Conservation (phyloP, 1,284 basidiomycete genomes). For the Tilletiopsis washingtonensis region DNA sequence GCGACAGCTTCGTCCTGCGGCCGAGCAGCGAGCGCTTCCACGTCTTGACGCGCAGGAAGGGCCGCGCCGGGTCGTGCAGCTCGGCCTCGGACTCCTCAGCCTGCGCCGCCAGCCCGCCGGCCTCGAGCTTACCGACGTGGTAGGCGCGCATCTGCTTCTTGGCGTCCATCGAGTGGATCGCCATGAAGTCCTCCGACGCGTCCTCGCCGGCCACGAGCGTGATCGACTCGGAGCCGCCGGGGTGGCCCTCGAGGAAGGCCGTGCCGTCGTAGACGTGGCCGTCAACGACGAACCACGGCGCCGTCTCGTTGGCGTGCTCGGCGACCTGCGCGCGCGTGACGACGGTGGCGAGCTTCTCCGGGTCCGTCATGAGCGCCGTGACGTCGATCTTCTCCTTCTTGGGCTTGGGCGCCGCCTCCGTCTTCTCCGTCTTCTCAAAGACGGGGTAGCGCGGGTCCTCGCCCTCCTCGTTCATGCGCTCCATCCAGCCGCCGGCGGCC, state of each 20-base stretch:
- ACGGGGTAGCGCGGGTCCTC: conserved; percentile 52
- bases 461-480: conserved; percentile 55
- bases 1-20: conserved; percentile 51
- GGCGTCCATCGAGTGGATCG: conserved; percentile 56
- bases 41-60: conserved; percentile 54
- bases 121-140: conserved; percentile 26
- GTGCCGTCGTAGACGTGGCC: conserved; percentile 57
- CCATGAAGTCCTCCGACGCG: conserved; percentile 60
- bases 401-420: not conserved
- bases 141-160: conserved; percentile 53
- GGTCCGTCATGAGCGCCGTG: conserved; percentile 20
- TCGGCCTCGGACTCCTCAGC: conserved; percentile 12
- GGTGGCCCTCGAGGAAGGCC: conserved; percentile 57
- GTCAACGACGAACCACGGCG: conserved; percentile 59
- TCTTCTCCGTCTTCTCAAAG: conserved; percentile 38
- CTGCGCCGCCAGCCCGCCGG: conserved; percentile 20
- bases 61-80: conserved; percentile 25
- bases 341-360: conserved; percentile 46
- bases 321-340: conserved; percentile 55
- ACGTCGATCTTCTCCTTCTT: conserved; percentile 29
- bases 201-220: conserved; percentile 59
- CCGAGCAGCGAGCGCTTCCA: conserved; percentile 56
- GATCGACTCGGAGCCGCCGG: conserved; percentile 60
- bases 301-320: conserved; percentile 50
- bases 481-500: conserved; percentile 60